Evolutionary conservation across 1,139 yeast species (phyloP).

Genomic region (Suhomyces yuchorum): DNA sequence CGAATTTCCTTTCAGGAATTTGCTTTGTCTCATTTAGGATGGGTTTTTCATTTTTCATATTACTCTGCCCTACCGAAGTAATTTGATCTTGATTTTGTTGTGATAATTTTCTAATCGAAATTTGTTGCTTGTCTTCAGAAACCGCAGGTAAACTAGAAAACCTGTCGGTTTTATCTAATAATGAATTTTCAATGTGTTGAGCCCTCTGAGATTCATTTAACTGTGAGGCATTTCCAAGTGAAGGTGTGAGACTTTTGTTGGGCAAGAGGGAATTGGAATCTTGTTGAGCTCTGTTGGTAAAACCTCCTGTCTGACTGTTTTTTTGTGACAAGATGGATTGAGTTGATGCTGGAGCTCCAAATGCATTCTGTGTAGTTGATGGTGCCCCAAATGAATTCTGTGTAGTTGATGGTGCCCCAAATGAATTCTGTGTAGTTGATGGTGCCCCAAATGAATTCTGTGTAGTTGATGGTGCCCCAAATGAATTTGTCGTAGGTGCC

Average conservation of each 20-base stretch:
- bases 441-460: background rate
- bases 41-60: background rate
- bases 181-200: too few relatives aligned
- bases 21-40: background rate
- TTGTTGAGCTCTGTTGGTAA: too few relatives aligned
- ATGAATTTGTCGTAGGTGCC: background rate
- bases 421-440: background rate
- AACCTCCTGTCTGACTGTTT: too few relatives aligned
- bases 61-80: background rate
- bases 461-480: background rate
- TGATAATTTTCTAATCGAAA: background rate
- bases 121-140: background rate
- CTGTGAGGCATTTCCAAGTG: too few relatives aligned
- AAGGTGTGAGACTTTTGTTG: too few relatives aligned
- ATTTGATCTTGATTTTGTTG: background rate
- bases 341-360: background rate
- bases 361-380: background rate
- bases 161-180: too few relatives aligned
- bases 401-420: background rate
- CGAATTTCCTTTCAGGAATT: too few relatives aligned
- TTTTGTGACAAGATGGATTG: too few relatives aligned
- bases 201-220: too few relatives aligned
- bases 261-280: too few relatives aligned
- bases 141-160: background rate
- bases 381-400: background rate